Evolutionary conservation across 2,329 filamentous ascomycete genomes (phyloP).

Genomic region (Aspergillus tamarii): DNA sequence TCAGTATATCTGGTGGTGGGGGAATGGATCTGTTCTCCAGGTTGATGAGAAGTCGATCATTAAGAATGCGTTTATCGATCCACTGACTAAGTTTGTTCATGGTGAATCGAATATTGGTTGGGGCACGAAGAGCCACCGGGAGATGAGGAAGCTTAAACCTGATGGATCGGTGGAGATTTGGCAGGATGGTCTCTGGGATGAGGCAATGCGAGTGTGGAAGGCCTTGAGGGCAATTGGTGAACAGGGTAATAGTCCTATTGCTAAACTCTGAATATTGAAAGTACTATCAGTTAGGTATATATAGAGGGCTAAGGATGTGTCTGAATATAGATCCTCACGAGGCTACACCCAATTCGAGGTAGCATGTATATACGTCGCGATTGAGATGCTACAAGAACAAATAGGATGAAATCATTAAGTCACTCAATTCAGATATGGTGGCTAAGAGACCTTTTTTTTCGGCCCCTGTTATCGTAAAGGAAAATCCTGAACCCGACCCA

Average conservation of each 20-base stretch:
- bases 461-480: slow-evolving; percentile 1
- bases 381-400: not conserved
- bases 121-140: slow-evolving; percentile 31
- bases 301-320: not conserved
- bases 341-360: not conserved
- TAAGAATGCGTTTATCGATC: slow-evolving; percentile 31
- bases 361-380: not conserved
- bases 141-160: slow-evolving; percentile 49
- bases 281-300: not conserved
- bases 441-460: not conserved
- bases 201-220: slow-evolving; percentile 54
- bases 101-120: slow-evolving; percentile 25
- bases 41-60: slow-evolving; percentile 50
- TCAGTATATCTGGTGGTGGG: slow-evolving; percentile 60
- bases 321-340: not conserved
- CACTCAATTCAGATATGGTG: slow-evolving; percentile 5
- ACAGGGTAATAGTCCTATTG: slow-evolving; percentile 1
- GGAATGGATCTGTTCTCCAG: slow-evolving; percentile 48
- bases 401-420: slow-evolving; percentile 2
- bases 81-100: slow-evolving; percentile 34
- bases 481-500: slow-evolving; percentile 10
- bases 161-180: slow-evolving; percentile 53
- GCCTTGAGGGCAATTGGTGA: slow-evolving; percentile 26
- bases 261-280: slow-evolving; percentile 12
- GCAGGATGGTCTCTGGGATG: slow-evolving; percentile 51